Evolutionary conservation across 768 basidiomycete species (phyloP).

Genomic region (Calocera viscosa): DNA sequence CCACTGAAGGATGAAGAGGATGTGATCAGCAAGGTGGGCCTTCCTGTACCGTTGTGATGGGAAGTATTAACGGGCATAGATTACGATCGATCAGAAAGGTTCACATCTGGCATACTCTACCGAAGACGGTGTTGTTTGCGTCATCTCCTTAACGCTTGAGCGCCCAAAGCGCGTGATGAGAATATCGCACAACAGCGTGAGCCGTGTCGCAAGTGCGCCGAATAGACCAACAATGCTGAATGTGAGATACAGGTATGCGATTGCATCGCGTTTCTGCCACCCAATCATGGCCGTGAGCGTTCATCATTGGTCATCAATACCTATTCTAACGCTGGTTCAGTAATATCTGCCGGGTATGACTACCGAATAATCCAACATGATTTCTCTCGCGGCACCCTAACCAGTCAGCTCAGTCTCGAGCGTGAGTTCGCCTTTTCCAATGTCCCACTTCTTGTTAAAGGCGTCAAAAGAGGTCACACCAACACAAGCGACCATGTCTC

Average conservation of each 20-base stretch:
- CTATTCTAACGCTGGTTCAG: background rate
- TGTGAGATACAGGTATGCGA: background rate
- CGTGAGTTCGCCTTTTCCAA: background rate
- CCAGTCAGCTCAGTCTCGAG: background rate
- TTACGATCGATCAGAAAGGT: background rate
- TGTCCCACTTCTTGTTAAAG: background rate
- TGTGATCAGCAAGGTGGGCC: background rate
- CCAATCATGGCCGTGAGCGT: background rate
- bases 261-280: background rate
- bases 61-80: background rate
- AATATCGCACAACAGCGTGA: background rate
- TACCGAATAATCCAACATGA: slow-evolving; percentile 9
- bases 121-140: background rate
- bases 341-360: background rate
- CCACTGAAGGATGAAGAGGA: slow-evolving; percentile 1
- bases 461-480: background rate
- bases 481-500: background rate
- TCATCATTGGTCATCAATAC: too few relatives aligned
- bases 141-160: background rate
- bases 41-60: background rate
- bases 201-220: background rate
- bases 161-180: background rate
- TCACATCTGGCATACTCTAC: background rate
- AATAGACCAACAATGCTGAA: background rate
- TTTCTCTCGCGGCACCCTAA: background rate